A percentile compares a stretch with the other conserved stretches of the same genome.
These are phyloP conservation scores for Ogataea thermomethanolica DNA, from an alignment of 805 yeast genomes.

Conservation along the genomic window DNA sequence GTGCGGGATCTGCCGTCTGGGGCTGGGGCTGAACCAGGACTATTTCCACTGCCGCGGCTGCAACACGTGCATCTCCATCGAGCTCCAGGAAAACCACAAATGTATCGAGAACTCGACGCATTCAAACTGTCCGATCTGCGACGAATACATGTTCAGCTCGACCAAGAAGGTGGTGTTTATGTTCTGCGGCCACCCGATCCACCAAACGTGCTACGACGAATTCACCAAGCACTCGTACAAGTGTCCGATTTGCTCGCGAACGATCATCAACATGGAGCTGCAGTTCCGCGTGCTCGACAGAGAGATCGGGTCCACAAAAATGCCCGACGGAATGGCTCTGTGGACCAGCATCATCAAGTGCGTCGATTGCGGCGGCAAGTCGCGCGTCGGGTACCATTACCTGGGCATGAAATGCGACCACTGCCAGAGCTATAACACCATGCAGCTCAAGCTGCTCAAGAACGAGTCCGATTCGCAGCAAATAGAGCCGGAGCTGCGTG, in stretches of 20 bases:
- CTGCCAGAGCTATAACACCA: slow-evolving; percentile 85
- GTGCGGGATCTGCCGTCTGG: slow-evolving; percentile 91
- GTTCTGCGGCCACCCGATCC: slow-evolving; percentile 94
- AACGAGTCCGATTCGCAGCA: slow-evolving; percentile 16
- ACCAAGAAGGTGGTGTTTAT: slow-evolving; percentile 81
- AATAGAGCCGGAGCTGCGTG: neutral
- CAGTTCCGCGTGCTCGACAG: slow-evolving; percentile 83
- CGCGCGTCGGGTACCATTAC: slow-evolving; percentile 72
- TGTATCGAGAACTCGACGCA: slow-evolving; percentile 87
- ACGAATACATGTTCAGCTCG: slow-evolving; percentile 84
- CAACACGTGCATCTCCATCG: slow-evolving; percentile 82
- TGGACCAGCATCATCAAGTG: slow-evolving; percentile 79
- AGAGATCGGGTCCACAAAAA: slow-evolving; percentile 70
- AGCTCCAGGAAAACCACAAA: slow-evolving; percentile 68
- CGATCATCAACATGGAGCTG: slow-evolving; percentile 83
- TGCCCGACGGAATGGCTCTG: slow-evolving; percentile 73
- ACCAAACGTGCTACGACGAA: slow-evolving; percentile 77
- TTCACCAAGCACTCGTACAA: slow-evolving; percentile 80
- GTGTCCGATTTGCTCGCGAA: slow-evolving; percentile 86
- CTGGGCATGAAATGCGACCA: slow-evolving; percentile 84
- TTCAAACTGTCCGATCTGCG: slow-evolving; percentile 90
- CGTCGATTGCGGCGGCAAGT: slow-evolving; percentile 84
- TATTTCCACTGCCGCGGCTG: slow-evolving; percentile 90
- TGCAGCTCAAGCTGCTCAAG: slow-evolving; percentile 64
- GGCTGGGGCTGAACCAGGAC: slow-evolving; percentile 83